phyloP scores from a whole-genome alignment of 2,329 filamentous ascomycete genomes.

The Pseudopithomyces maydicus region DNA sequence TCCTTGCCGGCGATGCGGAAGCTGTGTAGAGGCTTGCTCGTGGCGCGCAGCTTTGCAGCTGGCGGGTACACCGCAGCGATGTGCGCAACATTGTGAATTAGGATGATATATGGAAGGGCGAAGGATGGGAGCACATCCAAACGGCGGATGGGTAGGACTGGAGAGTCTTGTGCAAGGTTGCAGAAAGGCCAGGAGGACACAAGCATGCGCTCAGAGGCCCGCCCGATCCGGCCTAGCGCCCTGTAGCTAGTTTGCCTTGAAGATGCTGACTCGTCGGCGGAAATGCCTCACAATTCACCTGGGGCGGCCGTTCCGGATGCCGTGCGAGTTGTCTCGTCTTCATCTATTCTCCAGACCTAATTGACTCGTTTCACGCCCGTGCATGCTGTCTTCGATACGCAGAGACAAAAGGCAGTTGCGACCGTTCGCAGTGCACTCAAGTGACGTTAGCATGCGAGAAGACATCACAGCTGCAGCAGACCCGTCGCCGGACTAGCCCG shows the following conservation, averaged over 20 bases:
- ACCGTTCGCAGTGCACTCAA: neutral
- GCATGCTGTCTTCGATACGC: neutral
- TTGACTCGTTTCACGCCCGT: neutral
- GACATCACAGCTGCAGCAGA: neutral
- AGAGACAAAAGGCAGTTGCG: neutral
- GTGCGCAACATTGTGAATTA: slow-evolving; percentile 71
- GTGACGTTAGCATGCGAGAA: neutral
- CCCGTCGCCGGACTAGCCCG: neutral
- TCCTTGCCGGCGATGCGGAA: slow-evolving; percentile 43
- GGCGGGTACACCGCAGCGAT: slow-evolving; percentile 68
- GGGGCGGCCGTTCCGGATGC: slow-evolving; percentile 6
- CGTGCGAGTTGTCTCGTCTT: slow-evolving; percentile 1
- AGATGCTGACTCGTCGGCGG: slow-evolving; percentile 16
- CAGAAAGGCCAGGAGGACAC: slow-evolving; percentile 20
- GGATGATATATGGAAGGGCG: slow-evolving; percentile 16
- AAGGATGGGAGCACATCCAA: slow-evolving; percentile 38
- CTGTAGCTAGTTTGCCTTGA: slow-evolving; percentile 8
- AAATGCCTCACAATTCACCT: slow-evolving; percentile 29
- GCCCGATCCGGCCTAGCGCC: slow-evolving; percentile 25
- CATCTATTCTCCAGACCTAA: neutral
- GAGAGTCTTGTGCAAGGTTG: slow-evolving; percentile 24
- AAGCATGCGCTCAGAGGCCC: slow-evolving; percentile 18
- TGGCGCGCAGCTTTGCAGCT: slow-evolving; percentile 62
- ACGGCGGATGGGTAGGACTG: slow-evolving; percentile 25
- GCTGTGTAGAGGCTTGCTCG: slow-evolving; percentile 51